phyloP scores from a whole-genome alignment of 371 early-diverging fungal genomes.

The Circinella umbellata region DNA sequence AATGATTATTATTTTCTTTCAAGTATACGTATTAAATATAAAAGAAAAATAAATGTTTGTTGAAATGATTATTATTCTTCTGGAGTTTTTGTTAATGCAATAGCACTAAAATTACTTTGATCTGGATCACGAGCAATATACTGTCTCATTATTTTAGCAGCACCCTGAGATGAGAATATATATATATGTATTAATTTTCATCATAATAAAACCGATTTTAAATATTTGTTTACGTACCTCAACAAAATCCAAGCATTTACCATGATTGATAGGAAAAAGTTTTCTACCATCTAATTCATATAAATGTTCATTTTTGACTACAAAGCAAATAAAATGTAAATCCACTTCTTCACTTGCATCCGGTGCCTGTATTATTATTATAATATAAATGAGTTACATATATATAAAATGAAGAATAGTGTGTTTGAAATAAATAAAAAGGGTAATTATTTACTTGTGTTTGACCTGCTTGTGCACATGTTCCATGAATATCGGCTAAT shows the following conservation, averaged over 20 bases:
- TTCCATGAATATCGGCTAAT: slow-evolving; percentile 64
- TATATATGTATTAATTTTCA: too few species aligned
- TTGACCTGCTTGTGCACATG: slow-evolving; percentile 76
- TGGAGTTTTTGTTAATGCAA: slow-evolving; percentile 54
- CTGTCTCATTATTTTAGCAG: slow-evolving; percentile 66
- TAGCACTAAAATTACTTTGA: slow-evolving; percentile 70
- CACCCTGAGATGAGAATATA: slow-evolving; percentile 52
- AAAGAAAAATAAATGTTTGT: too few species aligned
- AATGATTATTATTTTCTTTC: too few species aligned
- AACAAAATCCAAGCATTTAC: slow-evolving; percentile 65
- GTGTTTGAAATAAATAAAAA: too few species aligned
- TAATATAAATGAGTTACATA: too few species aligned
- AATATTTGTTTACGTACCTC: slow-evolving; percentile 51
- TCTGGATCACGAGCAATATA: slow-evolving; percentile 79
- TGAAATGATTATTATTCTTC: background rate
- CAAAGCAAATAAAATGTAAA: slow-evolving; percentile 87
- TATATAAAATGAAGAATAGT: background rate
- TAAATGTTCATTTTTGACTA: slow-evolving; percentile 71
- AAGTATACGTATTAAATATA: too few species aligned
- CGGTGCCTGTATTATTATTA: slow-evolving; percentile 59
- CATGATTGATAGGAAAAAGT: slow-evolving; percentile 85
- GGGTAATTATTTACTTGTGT: slow-evolving; percentile 51
- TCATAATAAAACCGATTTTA: too few species aligned
- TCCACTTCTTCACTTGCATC: slow-evolving; percentile 71
- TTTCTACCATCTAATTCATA: slow-evolving; percentile 92